These are phyloP conservation scores for Rhytidiadelphus loreus DNA, from an alignment of 225 moss, liverwort and hornwort genomes.

Conservation along the genomic window DNA sequence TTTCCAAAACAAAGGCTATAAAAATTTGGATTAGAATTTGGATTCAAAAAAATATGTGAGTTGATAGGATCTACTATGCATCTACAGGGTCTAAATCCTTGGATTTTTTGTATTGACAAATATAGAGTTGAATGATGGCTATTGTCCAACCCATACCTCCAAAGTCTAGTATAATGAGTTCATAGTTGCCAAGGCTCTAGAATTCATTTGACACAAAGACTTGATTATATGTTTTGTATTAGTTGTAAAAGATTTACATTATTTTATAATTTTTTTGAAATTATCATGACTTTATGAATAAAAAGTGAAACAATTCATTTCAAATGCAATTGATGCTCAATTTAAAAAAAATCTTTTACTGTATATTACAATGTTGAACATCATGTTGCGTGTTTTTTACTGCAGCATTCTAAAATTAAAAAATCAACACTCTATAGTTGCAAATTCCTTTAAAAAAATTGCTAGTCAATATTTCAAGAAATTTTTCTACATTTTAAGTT, in stretches of 20 bases:
- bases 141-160: fast-evolving
- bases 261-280: not conserved
- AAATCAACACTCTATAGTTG: not conserved
- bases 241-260: not conserved
- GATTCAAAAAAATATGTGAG: not conserved
- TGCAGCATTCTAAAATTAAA: not conserved
- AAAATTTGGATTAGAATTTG: not conserved
- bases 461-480: not conserved
- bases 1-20: not conserved
- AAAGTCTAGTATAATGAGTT: not conserved
- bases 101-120: no score
- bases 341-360: no score
- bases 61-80: not conserved
- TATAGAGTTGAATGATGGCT: fast-evolving
- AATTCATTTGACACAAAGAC: no score
- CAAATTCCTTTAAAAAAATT: not conserved
- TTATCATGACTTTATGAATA: not conserved
- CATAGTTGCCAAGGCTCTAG: fast-evolving
- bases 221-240: not conserved
- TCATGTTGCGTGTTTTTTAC: not conserved
- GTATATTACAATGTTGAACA: not conserved
- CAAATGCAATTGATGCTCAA: not conserved
- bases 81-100: fast-evolving
- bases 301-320: not conserved
- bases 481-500: not conserved